Base-by-base conservation (phyloP, 1,139 yeast species). In the Yamadazyma membranifaciens region DNA sequence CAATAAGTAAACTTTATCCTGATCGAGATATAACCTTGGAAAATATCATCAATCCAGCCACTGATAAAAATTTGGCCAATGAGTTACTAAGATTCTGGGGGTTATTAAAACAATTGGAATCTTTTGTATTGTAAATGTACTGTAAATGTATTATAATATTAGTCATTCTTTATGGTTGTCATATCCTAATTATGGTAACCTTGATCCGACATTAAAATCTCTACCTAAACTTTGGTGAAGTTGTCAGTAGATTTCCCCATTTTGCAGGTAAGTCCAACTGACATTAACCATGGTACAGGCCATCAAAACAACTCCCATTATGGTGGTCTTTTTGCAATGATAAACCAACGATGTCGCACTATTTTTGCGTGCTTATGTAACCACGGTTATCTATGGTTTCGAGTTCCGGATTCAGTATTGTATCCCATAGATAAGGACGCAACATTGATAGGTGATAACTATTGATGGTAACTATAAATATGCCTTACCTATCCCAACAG, bases 1-100 rank as follows among this genome's bases (percentile, higher is more conserved):
- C 47, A 12, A 36, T 49, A 38, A 48, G 57, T 15, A 51, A 68
- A 34, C 60, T 69, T 17, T 52, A 55, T 26, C 75, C 76, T 0
- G 76, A 72, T 40, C 49, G 54, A 4, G 65, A 59, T 25, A 57
- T 68, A 37, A 62, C 69, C 1, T 57, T 71, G 40, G 75, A 72
- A 35, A 61, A 65, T 1, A 57, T 63, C 40, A 53, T 70, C 33
- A 63, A 71, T 7, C 69, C 74, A 2, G 55, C 62, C 2, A 61
- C 69, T 16, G 75, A 72, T 45, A 53, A 55, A 16, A 61, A 58
- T 37, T 60, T 71, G 34, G 64, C 70, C 17, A 65, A 60, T 51
- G 77, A 72, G 49, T 60, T 71, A 20, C 51, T 70, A 14, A 56
- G 76, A 24, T 56, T 68, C 29, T 54, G 64, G 37, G 61, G 62